A percentile compares a stretch with the other conserved stretches of the same genome.
These are phyloP conservation scores for Cryptococcus neoformans DNA, from an alignment of 1,284 basidiomycete genomes.

Conservation along the genomic window DNA sequence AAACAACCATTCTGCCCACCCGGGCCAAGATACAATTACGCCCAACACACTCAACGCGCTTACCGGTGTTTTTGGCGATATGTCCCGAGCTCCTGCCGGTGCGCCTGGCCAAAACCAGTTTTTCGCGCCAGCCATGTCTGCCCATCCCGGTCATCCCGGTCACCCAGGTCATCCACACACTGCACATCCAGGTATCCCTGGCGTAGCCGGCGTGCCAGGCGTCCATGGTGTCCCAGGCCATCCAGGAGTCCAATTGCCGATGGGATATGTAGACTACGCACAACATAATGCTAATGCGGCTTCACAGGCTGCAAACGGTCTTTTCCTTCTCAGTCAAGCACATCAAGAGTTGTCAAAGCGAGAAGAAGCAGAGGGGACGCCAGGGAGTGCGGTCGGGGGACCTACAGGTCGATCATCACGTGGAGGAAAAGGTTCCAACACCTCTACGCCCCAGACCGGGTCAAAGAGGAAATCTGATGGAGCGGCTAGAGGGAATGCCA, in stretches of 20 bases:
- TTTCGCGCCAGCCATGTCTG: constrained; percentile 22
- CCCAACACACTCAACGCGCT: constrained; percentile 84
- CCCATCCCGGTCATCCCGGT: constrained; percentile 9
- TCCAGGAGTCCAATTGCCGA: neutral
- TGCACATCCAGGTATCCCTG: constrained; percentile 1
- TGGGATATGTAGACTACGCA: constrained; percentile 39
- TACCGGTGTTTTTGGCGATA: constrained; percentile 64
- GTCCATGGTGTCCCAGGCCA: constrained; percentile 11
- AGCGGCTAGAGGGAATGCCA: constrained; percentile 59
- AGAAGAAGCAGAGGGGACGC: constrained; percentile 57
- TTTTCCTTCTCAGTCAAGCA: constrained; percentile 88
- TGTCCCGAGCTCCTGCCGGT: constrained; percentile 22
- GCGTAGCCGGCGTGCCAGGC: neutral
- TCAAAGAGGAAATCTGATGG: constrained; percentile 3
- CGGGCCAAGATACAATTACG: constrained; percentile 66
- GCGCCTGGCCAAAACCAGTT: constrained; percentile 8
- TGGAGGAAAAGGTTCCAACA: constrained; percentile 2
- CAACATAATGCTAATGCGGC: constrained; percentile 48
- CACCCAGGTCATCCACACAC: neutral
- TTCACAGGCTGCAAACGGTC: constrained; percentile 71
- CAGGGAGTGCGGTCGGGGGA: constrained; percentile 4
- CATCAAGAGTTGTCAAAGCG: constrained; percentile 96
- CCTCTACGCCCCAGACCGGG: neutral
- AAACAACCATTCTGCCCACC: constrained; percentile 19
- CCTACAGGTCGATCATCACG: constrained; percentile 6